A percentile compares a stretch with the other conserved stretches of the same genome.
phyloP scores from a whole-genome alignment of 768 basidiomycete species.

The Russula sp. region DNA sequence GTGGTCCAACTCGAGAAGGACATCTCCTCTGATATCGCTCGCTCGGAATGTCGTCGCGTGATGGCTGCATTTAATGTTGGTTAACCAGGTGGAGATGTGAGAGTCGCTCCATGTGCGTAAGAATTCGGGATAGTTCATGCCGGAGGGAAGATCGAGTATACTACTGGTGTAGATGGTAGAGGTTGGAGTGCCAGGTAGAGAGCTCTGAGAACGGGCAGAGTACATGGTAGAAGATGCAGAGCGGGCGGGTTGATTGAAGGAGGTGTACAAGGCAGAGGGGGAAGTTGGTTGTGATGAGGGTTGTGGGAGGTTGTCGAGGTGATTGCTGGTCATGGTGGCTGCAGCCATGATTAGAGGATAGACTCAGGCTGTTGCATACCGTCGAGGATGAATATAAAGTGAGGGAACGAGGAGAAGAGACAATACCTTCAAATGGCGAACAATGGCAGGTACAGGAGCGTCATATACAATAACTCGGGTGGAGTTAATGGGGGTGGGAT shows the following conservation, averaged over 20 bases:
- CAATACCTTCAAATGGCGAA: not conserved
- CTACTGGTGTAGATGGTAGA: constrained; percentile 24
- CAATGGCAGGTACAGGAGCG: not conserved
- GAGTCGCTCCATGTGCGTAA: constrained; percentile 66
- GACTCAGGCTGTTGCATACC: not conserved
- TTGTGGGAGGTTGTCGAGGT: constrained; percentile 35
- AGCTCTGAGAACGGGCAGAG: constrained; percentile 38
- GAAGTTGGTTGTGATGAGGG: constrained; percentile 35
- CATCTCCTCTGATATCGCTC: constrained; percentile 90
- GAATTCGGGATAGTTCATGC: constrained; percentile 54
- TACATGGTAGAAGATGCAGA: constrained; percentile 34
- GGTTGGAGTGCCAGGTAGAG: constrained; percentile 41
- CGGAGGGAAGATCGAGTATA: constrained; percentile 52
- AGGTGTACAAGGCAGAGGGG: constrained; percentile 35
- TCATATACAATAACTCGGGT: not conserved
- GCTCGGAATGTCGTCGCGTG: constrained; percentile 65
- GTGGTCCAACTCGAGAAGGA: constrained; percentile 89
- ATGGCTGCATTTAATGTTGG: constrained; percentile 64
- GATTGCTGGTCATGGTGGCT: constrained; percentile 26
- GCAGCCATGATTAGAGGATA: constrained; percentile 18
- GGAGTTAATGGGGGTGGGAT: not conserved
- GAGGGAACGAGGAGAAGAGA: not conserved
- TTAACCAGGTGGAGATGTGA: constrained; percentile 73
- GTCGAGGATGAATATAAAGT: not conserved
- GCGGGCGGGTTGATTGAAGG: constrained; percentile 31